phyloP scores from a whole-genome alignment of 169 alveolate species.

The Fabrea salina region DNA sequence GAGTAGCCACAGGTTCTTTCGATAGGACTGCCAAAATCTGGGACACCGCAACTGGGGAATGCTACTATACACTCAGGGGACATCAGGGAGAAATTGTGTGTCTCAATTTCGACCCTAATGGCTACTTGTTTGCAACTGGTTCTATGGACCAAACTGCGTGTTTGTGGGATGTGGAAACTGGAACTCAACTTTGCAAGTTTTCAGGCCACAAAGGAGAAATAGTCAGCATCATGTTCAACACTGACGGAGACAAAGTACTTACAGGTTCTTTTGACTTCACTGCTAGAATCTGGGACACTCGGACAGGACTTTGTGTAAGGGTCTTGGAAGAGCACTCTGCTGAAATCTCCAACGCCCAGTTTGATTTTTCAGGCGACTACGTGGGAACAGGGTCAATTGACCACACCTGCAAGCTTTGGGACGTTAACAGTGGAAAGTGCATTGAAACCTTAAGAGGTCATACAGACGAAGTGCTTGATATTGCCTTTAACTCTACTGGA shows the following conservation, averaged over 20 bases:
- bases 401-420: slow-evolving; percentile 80
- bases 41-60: slow-evolving; percentile 82
- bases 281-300: slow-evolving; percentile 87
- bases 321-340: slow-evolving; percentile 81
- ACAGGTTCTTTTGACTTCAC: slow-evolving; percentile 88
- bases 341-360: slow-evolving; percentile 85
- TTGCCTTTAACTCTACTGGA: slow-evolving; percentile 82
- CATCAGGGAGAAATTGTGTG: slow-evolving; percentile 86
- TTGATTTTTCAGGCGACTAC: slow-evolving; percentile 84
- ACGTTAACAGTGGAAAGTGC: slow-evolving; percentile 72
- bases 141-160: slow-evolving; percentile 80
- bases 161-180: slow-evolving; percentile 88
- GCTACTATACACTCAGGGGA: slow-evolving; percentile 73
- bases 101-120: slow-evolving; percentile 80
- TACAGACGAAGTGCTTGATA: slow-evolving; percentile 81
- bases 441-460: slow-evolving; percentile 83
- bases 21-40: slow-evolving; percentile 89
- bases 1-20: slow-evolving; percentile 86
- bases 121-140: slow-evolving; percentile 53
- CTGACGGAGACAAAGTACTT: slow-evolving; percentile 85
- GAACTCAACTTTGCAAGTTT: slow-evolving; percentile 68
- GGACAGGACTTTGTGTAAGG: slow-evolving; percentile 81
- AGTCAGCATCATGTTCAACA: slow-evolving; percentile 77
- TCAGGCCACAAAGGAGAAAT: slow-evolving; percentile 88
- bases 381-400: slow-evolving; percentile 85